Percentiles rank a stretch among this genome's conserved stretches.
Evolutionary conservation across 495 filamentous ascomycete species (phyloP).

Genomic region (Neurospora sublineolata): DNA sequence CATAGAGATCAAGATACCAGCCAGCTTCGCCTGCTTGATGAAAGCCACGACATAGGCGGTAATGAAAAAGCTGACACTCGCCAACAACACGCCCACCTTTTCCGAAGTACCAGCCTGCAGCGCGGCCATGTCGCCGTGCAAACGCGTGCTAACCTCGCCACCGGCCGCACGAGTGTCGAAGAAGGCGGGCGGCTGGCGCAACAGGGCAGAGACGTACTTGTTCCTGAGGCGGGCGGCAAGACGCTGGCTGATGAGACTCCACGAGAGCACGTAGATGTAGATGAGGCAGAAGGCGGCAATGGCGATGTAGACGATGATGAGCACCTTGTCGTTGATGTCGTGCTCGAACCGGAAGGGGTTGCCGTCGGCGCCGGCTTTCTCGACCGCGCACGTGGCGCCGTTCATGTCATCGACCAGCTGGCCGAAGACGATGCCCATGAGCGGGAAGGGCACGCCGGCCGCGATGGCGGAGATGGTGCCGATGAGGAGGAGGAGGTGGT

Average conservation of each 20-base stretch:
- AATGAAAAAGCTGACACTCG: slow-evolving; percentile 47
- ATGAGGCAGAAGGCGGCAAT: slow-evolving; percentile 50
- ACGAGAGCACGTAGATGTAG: slow-evolving; percentile 43
- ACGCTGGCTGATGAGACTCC: slow-evolving; percentile 49
- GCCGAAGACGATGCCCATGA: slow-evolving; percentile 57
- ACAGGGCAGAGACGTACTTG: slow-evolving; percentile 42
- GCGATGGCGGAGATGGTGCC: slow-evolving; percentile 45
- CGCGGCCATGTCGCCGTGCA: slow-evolving; percentile 48
- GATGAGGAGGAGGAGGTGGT: slow-evolving; percentile 34
- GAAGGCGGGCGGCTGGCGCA: slow-evolving; percentile 49
- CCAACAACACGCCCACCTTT: slow-evolving; percentile 51
- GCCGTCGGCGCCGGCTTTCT: slow-evolving; percentile 11
- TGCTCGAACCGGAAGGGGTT: slow-evolving; percentile 22
- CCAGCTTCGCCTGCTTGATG: slow-evolving; percentile 41
- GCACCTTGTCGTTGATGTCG: slow-evolving; percentile 45
- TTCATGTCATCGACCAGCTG: slow-evolving; percentile 56
- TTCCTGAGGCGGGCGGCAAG: slow-evolving; percentile 50
- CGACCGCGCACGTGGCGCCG: slow-evolving; percentile 35
- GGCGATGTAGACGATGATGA: slow-evolving; percentile 49
- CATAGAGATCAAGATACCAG: slow-evolving; percentile 46
- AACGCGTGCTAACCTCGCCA: slow-evolving; percentile 47
- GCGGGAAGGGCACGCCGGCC: slow-evolving; percentile 53
- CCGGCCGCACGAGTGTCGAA: slow-evolving; percentile 42
- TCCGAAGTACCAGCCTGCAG: slow-evolving; percentile 53
- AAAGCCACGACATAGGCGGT: slow-evolving; percentile 53